Evolutionary conservation across 2,329 filamentous ascomycete species (phyloP).

Genomic region (Ophiosphaerella korrae): DNA sequence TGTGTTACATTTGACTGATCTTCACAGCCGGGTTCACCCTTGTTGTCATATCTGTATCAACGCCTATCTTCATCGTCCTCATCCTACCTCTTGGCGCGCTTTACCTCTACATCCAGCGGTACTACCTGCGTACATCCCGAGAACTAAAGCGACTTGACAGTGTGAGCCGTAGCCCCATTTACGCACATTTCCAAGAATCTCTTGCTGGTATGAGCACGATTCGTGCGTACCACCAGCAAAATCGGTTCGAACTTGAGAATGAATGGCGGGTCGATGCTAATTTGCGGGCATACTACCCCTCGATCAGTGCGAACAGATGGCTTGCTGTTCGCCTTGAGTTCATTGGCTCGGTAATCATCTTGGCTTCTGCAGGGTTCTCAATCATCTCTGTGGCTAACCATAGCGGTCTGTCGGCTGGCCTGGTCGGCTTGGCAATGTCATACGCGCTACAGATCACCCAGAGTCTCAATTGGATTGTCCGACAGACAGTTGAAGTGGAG

Average conservation of each 20-base stretch:
- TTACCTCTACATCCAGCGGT: conserved; percentile 93
- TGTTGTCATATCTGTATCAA: conserved; percentile 79
- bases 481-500: conserved; percentile 99
- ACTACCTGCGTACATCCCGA: conserved; percentile 93
- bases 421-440: conserved; percentile 93
- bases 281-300: conserved; percentile 91
- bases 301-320: conserved; percentile 89
- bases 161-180: conserved; percentile 93
- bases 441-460: conserved; percentile 97
- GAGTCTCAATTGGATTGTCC: conserved; percentile 97
- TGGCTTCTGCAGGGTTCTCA: conserved; percentile 80
- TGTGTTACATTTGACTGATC: conserved; percentile 30
- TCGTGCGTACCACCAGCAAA: conserved; percentile 87
- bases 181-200: conserved; percentile 97
- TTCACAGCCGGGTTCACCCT: conserved; percentile 73
- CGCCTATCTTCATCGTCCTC: conserved; percentile 78
- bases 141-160: conserved; percentile 96
- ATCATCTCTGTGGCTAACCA: conserved; percentile 78
- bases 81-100: conserved; percentile 80
- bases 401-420: conserved; percentile 68
- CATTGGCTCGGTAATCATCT: conserved; percentile 90
- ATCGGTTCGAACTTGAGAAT: conserved; percentile 88
- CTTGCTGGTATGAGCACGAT: conserved; percentile 94
- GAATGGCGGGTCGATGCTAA: conserved; percentile 98
- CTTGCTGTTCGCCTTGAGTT: conserved; percentile 93